Conservation (phyloP, 2,329 filamentous ascomycete genomes). For the Fusarium beomiforme region DNA sequence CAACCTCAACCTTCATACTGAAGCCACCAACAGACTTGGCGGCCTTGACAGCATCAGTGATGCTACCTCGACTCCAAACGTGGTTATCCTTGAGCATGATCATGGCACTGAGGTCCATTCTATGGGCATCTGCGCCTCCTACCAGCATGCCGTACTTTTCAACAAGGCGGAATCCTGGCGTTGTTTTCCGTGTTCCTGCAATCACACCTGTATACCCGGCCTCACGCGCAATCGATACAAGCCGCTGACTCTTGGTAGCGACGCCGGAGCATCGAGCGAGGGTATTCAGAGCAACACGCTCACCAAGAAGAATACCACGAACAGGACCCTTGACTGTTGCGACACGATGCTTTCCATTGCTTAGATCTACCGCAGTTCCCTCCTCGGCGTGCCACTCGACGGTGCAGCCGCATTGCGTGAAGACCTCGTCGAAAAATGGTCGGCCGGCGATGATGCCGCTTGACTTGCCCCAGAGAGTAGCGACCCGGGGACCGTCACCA, state of each 20-base stretch:
- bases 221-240: slow-evolving; percentile 65
- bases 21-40: slow-evolving; percentile 89
- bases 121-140: slow-evolving; percentile 89
- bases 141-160: slow-evolving; percentile 99
- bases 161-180: slow-evolving; percentile 91
- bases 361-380: slow-evolving; percentile 73
- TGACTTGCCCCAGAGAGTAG: slow-evolving; percentile 76
- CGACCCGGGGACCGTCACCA: slow-evolving; percentile 71
- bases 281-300: slow-evolving; percentile 91
- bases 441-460: slow-evolving; percentile 86
- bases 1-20: slow-evolving; percentile 93
- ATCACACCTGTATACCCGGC: slow-evolving; percentile 84
- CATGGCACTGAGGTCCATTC: slow-evolving; percentile 93
- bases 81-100: slow-evolving; percentile 99
- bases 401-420: slow-evolving; percentile 87
- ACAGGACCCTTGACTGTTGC: slow-evolving; percentile 89
- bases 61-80: slow-evolving; percentile 89
- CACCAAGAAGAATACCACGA: slow-evolving; percentile 83
- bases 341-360: slow-evolving; percentile 65
- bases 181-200: slow-evolving; percentile 97
- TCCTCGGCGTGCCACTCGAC: slow-evolving; percentile 89
- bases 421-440: slow-evolving; percentile 96
- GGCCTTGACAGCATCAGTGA: slow-evolving; percentile 84
- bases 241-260: slow-evolving; percentile 72
- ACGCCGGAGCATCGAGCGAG: slow-evolving; percentile 92